phyloP scores from a whole-genome alignment of 169 alveolate species.

The Theileria annulata region DNA sequence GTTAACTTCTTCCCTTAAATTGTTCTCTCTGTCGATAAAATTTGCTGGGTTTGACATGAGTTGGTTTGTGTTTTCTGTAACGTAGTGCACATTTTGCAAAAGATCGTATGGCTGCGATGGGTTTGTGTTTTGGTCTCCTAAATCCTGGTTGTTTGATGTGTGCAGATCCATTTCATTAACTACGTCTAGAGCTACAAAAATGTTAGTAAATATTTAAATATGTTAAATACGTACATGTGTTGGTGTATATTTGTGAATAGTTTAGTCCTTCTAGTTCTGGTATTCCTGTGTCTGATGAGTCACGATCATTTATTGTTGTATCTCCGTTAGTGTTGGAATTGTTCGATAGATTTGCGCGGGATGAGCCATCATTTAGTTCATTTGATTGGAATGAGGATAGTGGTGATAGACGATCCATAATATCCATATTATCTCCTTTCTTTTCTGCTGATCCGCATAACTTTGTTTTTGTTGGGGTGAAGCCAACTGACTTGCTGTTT shows the following conservation, averaged over 20 bases:
- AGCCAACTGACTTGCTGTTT: background rate
- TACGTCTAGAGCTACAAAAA: conserved; percentile 9
- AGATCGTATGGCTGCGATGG: conserved; percentile 17
- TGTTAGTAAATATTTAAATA: background rate
- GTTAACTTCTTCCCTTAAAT: background rate
- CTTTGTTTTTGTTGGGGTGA: background rate
- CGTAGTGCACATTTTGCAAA: conserved; percentile 23
- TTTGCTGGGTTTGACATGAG: background rate
- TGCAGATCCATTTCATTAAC: conserved; percentile 11
- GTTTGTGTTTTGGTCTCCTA: background rate
- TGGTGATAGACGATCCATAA: conserved; percentile 11
- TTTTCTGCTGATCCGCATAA: background rate
- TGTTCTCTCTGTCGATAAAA: background rate
- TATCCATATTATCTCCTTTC: background rate
- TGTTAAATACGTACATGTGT: conserved; percentile 2
- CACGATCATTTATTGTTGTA: background rate
- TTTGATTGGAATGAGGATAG: background rate
- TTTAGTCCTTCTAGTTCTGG: background rate
- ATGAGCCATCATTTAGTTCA: background rate
- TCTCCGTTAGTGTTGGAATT: background rate
- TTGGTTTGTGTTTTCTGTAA: background rate
- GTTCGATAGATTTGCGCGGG: conserved; percentile 1
- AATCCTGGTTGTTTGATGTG: conserved; percentile 5
- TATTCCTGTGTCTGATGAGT: background rate
- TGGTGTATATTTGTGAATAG: conserved; percentile 16